phyloP scores from a whole-genome alignment of 2,329 filamentous ascomycete species.

The Stagonosporopsis vannaccii region DNA sequence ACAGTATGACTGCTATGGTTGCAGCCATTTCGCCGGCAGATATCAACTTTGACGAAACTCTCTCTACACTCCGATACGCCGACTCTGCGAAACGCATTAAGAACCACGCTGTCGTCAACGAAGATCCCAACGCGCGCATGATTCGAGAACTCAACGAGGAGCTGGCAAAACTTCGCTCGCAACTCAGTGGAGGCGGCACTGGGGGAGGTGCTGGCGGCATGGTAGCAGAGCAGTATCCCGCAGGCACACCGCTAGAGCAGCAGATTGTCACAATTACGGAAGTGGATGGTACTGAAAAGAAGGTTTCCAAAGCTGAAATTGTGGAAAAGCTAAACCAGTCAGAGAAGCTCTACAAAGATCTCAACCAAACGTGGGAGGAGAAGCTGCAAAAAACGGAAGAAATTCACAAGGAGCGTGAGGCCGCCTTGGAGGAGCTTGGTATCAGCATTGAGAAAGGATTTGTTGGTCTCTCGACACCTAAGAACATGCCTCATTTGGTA shows the following conservation, averaged over 20 bases:
- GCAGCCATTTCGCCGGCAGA: conserved; percentile 97
- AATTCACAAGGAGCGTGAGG: conserved; percentile 96
- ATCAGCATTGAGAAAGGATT: conserved; percentile 99
- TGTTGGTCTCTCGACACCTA: conserved; percentile 91
- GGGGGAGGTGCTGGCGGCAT: conserved; percentile 51
- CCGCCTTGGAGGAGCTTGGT: conserved; percentile 92
- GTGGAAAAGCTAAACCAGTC: conserved; percentile 95
- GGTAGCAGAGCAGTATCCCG: conserved; percentile 80
- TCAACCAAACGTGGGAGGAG: conserved; percentile 99
- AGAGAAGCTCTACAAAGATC: conserved; percentile 92
- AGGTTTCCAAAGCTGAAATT: conserved; percentile 98
- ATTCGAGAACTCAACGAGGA: conserved; percentile 98
- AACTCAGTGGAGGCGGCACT: conserved; percentile 63
- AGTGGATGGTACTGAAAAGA: conserved; percentile 84
- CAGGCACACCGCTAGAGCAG: conserved; percentile 90
- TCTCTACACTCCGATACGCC: conserved; percentile 94
- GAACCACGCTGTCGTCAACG: conserved; percentile 99
- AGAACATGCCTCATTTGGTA: conserved; percentile 99
- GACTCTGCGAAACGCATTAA: conserved; percentile 99
- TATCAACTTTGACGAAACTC: conserved; percentile 98
- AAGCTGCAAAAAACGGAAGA: conserved; percentile 94
- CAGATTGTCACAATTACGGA: conserved; percentile 95
- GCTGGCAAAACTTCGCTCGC: conserved; percentile 81
- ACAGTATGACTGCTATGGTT: conserved; percentile 99
- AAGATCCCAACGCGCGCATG: conserved; percentile 98